These are phyloP conservation scores for Suhomyces canberraensis DNA, from an alignment of 805 yeast genomes.

Conservation along the genomic window DNA sequence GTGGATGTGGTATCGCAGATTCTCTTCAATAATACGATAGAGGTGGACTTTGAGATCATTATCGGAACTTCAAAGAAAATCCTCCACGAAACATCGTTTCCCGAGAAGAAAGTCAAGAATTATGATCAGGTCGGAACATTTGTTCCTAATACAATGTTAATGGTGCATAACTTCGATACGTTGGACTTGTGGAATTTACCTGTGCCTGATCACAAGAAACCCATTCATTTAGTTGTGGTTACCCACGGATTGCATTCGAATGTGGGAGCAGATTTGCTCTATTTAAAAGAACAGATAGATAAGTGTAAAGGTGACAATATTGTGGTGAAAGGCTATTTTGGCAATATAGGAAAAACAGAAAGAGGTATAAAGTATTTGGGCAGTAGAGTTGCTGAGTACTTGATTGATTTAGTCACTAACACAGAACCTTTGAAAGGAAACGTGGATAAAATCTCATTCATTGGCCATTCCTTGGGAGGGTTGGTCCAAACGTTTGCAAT, in stretches of 20 bases:
- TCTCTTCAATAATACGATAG: constrained; percentile 65
- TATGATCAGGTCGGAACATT: constrained; percentile 29
- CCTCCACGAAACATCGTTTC: constrained; percentile 28
- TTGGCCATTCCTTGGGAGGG: constrained; percentile 95
- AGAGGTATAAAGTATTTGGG: constrained; percentile 86
- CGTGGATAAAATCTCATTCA: constrained; percentile 70
- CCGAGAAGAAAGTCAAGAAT: constrained; percentile 18
- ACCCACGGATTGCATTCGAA: constrained; percentile 95
- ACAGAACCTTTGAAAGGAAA: constrained; percentile 34
- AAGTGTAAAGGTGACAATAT: constrained; percentile 53
- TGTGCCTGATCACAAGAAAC: constrained; percentile 40
- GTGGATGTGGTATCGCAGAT: constrained; percentile 81
- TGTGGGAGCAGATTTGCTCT: constrained; percentile 85
- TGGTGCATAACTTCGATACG: constrained; percentile 57
- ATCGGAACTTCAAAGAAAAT: constrained; percentile 46
- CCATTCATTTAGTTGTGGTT: constrained; percentile 77
- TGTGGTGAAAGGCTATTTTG: constrained; percentile 77
- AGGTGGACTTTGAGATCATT: constrained; percentile 61
- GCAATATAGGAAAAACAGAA: constrained; percentile 85
- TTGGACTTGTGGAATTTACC: constrained; percentile 75
- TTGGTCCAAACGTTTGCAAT: constrained; percentile 87
- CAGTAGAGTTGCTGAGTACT: constrained; percentile 69
- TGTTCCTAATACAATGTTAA: constrained; percentile 27
- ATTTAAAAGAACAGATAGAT: constrained; percentile 77
- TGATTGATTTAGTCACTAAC: constrained; percentile 52